These are phyloP conservation scores for Ophiocordyceps camponoti-saundersi DNA, from an alignment of 2,329 filamentous ascomycete species.

Conservation along the genomic window DNA sequence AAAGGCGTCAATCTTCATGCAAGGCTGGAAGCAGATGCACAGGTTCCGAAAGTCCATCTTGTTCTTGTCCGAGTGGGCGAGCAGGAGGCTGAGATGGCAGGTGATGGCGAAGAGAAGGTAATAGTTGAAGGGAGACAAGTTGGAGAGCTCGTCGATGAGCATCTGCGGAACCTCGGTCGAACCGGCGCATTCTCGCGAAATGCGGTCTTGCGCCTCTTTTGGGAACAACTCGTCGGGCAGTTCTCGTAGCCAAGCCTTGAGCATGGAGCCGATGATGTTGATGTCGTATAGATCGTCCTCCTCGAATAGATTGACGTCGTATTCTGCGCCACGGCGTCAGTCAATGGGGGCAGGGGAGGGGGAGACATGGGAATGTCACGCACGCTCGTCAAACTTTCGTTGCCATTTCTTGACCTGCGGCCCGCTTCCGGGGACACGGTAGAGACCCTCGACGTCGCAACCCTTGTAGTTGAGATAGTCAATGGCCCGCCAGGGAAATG, in stretches of 20 bases:
- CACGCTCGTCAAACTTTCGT: constrained; percentile 73
- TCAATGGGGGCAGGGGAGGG: background rate
- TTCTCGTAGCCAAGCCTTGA: constrained; percentile 90
- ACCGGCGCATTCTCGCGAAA: constrained; percentile 64
- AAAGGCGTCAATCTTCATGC: constrained; percentile 88
- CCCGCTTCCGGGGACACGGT: constrained; percentile 79
- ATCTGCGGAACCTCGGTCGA: constrained; percentile 68
- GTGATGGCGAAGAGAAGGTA: constrained; percentile 95
- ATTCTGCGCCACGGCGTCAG: constrained; percentile 31
- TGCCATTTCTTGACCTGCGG: constrained; percentile 90
- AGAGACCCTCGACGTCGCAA: constrained; percentile 83
- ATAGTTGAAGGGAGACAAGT: constrained; percentile 92
- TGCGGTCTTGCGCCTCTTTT: constrained; percentile 62
- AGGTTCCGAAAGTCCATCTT: constrained; percentile 96
- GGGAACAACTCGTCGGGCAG: constrained; percentile 91
- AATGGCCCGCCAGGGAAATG: constrained; percentile 86
- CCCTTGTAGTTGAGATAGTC: constrained; percentile 93
- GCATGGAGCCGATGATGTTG: constrained; percentile 89
- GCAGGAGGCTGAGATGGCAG: constrained; percentile 79
- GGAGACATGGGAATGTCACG: constrained; percentile 6
- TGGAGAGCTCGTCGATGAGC: constrained; percentile 81
- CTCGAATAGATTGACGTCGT: constrained; percentile 79
- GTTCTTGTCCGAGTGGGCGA: constrained; percentile 87
- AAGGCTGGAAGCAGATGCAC: constrained; percentile 93
- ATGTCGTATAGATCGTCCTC: constrained; percentile 84